phyloP scores from a whole-genome alignment of 2,329 filamentous ascomycete genomes.

The Cladosporium colombiae region DNA sequence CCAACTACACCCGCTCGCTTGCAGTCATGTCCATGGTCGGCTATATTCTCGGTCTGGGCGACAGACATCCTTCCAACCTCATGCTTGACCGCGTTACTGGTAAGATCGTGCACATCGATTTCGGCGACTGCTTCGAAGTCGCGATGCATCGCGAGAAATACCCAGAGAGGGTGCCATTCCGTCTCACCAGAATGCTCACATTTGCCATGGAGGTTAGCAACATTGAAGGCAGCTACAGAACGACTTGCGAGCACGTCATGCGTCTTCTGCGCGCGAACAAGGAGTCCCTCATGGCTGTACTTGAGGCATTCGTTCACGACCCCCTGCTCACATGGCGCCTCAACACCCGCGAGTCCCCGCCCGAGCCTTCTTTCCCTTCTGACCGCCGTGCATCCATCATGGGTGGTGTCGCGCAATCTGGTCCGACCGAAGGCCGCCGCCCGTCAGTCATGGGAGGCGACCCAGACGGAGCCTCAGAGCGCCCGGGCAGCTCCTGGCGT shows the following conservation, averaged over 20 bases:
- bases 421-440: constrained; percentile 31
- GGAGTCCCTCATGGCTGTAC: constrained; percentile 95
- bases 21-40: constrained; percentile 99
- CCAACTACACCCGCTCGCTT: constrained; percentile 96
- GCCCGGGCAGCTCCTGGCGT: constrained; percentile 34
- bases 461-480: constrained; percentile 29
- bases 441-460: constrained; percentile 36
- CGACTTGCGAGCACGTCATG: constrained; percentile 98
- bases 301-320: constrained; percentile 99
- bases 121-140: constrained; percentile 98
- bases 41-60: constrained; percentile 94
- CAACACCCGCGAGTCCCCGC: constrained; percentile 61
- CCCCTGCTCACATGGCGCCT: constrained; percentile 98
- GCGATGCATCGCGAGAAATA: constrained; percentile 99
- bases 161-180: constrained; percentile 95
- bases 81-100: constrained; percentile 96
- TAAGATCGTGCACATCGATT: constrained; percentile 98
- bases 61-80: constrained; percentile 95
- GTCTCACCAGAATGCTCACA: constrained; percentile 96
- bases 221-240: constrained; percentile 97
- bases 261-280: constrained; percentile 94
- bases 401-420: constrained; percentile 42
- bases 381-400: constrained; percentile 63
- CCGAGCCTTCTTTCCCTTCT: constrained; percentile 59
- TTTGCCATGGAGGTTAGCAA: constrained; percentile 99